Percentiles rank a stretch among this genome's conserved stretches.
phyloP scores from a whole-genome alignment of 192 early-diverging fungal genomes.

The Backusella sp. region DNA sequence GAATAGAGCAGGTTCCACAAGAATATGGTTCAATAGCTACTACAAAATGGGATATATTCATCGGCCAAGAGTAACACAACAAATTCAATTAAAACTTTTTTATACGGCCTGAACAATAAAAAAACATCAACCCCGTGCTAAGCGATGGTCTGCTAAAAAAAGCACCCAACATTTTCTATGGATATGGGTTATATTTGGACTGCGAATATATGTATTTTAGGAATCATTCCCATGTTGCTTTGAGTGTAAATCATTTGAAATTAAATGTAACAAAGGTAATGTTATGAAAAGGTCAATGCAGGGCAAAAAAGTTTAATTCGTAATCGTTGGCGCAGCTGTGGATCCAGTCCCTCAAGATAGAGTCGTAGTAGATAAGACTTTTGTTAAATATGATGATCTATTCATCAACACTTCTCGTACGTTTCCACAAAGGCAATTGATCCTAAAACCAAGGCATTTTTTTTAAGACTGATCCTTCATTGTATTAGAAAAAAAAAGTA shows the following conservation, averaged over 20 bases:
- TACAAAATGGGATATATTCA: conserved; percentile 10
- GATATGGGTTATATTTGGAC: not conserved
- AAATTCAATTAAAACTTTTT: conserved; percentile 5
- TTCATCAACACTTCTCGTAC: not conserved
- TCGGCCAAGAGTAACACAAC: not conserved
- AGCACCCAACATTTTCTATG: conserved; percentile 18
- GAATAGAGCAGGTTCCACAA: not conserved
- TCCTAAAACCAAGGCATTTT: not conserved
- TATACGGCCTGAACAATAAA: not conserved
- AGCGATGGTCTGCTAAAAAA: not conserved
- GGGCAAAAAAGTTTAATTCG: conserved; percentile 14
- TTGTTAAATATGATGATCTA: not conserved
- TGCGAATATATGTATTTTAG: conserved; percentile 16
- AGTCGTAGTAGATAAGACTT: not conserved
- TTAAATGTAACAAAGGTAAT: not conserved
- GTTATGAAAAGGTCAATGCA: conserved; percentile 10
- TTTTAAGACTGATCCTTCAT: not conserved
- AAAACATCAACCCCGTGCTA: not conserved
- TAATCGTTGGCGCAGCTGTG: conserved; percentile 6
- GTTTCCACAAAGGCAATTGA: not conserved
- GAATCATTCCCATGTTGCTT: not conserved
- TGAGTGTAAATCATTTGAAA: conserved; percentile 11
- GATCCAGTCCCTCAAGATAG: not conserved
- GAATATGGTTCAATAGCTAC: not conserved
- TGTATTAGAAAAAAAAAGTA: not conserved